Base-by-base conservation (phyloP, 805 yeast species). In the Pichia kluyveri region DNA sequence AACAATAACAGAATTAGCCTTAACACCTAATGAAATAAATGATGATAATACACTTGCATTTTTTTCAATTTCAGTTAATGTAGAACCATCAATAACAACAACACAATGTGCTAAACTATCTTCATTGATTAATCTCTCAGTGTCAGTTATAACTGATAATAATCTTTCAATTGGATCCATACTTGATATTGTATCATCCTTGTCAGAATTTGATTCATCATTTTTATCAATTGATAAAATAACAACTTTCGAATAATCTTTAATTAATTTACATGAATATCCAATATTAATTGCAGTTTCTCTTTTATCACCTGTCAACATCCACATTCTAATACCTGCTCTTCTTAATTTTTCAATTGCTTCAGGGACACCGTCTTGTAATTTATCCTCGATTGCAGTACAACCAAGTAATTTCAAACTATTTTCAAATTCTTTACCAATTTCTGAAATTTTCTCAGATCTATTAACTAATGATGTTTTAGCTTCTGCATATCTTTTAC, bases 261-360 rank as follows among this genome's bases (percentile, higher is more conserved):
- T 86, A 59, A 93, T 91, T 54, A 93, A 70, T 36, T 88, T 81
- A 65, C 99, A 93, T 8, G 99, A 86, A 59, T 90, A 86, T 0
- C 98, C 99, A 65, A 93, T 91, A 60, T 89, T 93, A 51, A 93
- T 89, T 1, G 99, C 99, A 0, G 99, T 93, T 65, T 93, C 99
- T 50, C 97, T 73, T 61, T 95, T 95, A 63, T 93, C 99, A 41
- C 99, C 99, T 0, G 99, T 93, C 43, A 93, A 70, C 97, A 93
- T 93, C 99, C 99, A 93, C 72, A 93, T 68, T 59, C 83, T 87
- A 49, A 93, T 88, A 3, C 96, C 96, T 0, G 99, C 98, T 53
- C 95, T 74, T 56, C 96, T 77, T 44, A 93, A 73, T 59, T 88
- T 89, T 50, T 88, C 97, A 53, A 93, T 90, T 0, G 98, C 79